phyloP scores from a whole-genome alignment of 2,329 filamentous ascomycete genomes.

The Capronia coronata region DNA sequence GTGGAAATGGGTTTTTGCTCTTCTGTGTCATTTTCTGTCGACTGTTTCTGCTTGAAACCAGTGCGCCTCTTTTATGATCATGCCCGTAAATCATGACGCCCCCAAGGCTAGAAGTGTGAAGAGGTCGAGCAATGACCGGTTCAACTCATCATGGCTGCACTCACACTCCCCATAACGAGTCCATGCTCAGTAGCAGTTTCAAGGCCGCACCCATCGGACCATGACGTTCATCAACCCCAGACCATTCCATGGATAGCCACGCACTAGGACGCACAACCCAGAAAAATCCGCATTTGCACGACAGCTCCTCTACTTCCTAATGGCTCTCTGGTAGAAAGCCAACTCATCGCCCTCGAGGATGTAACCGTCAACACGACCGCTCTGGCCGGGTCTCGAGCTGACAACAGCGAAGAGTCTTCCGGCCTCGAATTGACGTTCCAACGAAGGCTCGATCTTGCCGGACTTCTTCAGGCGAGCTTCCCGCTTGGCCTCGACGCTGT shows the following conservation, averaged over 20 bases:
- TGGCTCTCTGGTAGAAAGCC: conserved; percentile 99
- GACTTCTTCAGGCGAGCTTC: conserved; percentile 69
- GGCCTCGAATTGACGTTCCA: conserved; percentile 99
- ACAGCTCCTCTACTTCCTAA: conserved; percentile 74
- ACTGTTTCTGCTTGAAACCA: background rate
- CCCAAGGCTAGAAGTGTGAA: conserved; percentile 1
- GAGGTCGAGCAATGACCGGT: background rate
- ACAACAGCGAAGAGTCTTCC: conserved; percentile 94
- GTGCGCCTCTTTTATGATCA: conserved; percentile 4
- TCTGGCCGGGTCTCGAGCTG: conserved; percentile 90
- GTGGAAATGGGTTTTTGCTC: background rate
- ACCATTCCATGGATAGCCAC: background rate
- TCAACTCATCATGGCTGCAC: background rate
- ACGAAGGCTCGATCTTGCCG: conserved; percentile 85
- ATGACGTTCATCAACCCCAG: background rate
- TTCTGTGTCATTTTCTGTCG: background rate
- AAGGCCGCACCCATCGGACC: background rate
- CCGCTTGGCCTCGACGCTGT: conserved; percentile 95
- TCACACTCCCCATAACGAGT: background rate
- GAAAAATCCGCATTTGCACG: background rate
- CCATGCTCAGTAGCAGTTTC: background rate
- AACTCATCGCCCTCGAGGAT: conserved; percentile 99
- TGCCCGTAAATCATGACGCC: conserved; percentile 2
- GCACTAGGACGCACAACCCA: background rate
- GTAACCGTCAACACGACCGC: conserved; percentile 93